These are phyloP conservation scores for Hsuehochloa calcarea DNA, from an alignment of 176 grass and related monocot species.

Conservation along the genomic window DNA sequence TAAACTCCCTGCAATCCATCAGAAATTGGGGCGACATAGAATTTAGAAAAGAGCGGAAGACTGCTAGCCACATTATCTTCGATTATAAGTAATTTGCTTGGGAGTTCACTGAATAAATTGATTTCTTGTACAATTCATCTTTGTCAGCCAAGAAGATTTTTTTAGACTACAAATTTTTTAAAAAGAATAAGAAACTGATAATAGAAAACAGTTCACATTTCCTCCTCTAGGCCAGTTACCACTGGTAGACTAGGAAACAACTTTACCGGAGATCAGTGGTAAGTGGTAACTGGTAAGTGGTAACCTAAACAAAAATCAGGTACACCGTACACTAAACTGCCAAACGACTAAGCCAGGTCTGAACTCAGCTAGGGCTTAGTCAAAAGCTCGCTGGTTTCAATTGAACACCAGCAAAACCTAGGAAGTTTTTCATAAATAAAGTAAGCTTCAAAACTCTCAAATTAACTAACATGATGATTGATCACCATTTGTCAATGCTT, in stretches of 20 bases:
- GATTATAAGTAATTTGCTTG: not conserved
- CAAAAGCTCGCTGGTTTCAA: not conserved
- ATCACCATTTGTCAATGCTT: not conserved
- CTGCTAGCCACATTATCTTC: not conserved
- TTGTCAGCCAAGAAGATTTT: not conserved
- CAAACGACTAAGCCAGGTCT: not conserved
- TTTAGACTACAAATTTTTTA: not conserved
- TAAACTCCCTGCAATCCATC: slow-evolving; percentile 64
- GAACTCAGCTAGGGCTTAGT: not conserved
- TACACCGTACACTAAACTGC: not conserved
- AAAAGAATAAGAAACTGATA: slow-evolving; percentile 4
- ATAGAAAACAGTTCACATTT: not conserved
- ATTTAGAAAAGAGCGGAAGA: not conserved
- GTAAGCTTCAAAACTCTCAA: not conserved
- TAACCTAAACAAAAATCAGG: not conserved
- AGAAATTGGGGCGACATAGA: not conserved
- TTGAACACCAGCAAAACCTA: not conserved
- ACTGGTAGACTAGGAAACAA: no score
- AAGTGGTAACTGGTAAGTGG: no score
- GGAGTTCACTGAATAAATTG: not conserved
- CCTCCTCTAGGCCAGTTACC: no score
- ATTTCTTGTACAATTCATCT: not conserved
- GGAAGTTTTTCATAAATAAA: not conserved
- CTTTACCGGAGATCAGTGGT: not conserved
- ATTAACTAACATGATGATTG: not conserved